Base-by-base conservation (phyloP, 106 monocot species). In the Apostasia ramifera region DNA sequence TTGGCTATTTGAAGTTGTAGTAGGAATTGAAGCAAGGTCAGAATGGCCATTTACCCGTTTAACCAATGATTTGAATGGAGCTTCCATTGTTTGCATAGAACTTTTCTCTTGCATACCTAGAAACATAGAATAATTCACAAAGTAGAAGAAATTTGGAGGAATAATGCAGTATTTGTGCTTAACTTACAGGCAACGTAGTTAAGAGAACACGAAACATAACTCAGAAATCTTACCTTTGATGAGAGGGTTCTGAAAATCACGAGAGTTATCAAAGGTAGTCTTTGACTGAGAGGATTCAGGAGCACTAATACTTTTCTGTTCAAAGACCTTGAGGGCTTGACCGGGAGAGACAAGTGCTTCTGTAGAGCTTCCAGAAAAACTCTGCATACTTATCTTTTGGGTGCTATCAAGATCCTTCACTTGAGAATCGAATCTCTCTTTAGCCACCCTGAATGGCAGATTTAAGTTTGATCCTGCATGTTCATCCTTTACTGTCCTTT, bases 11-110 rank as follows among this genome's bases (percentile, higher is more conserved):
- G 74, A 76, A 57, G 53, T 59, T 13, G 55, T 47, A 60, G 50
- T 53, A 15, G 48, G 48, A 15, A 26, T 37, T 52, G 76, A 68
- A 61, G 79, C 42, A 62, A 70, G 69, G 47, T 61, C 77, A 44
- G 91, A 74, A 37, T 61, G 40, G 47, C 86, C 86, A 64, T 69
- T 85, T 66, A 75, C 61, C 89, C 78, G 86, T 68, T 74, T 88
- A 65, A 91, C 80, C 37, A 78, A 53, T 47, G 72, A 56, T 57
- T 60, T 80, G 66, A 81, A 66, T 43, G 67, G 84, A 72, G 74
- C 45, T 72, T 80, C 79, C 43, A 38, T 58, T 38, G 8, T 42
- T 41, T 76, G 67, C 55, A 72, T 74, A 26, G 66, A 63, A 12
- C 55, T n/a, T 53, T 77, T 83, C 45, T 80, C 76, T 50, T 74